phyloP scores from a whole-genome alignment of 495 filamentous ascomycete species.

The Annulohypoxylon stygium region DNA sequence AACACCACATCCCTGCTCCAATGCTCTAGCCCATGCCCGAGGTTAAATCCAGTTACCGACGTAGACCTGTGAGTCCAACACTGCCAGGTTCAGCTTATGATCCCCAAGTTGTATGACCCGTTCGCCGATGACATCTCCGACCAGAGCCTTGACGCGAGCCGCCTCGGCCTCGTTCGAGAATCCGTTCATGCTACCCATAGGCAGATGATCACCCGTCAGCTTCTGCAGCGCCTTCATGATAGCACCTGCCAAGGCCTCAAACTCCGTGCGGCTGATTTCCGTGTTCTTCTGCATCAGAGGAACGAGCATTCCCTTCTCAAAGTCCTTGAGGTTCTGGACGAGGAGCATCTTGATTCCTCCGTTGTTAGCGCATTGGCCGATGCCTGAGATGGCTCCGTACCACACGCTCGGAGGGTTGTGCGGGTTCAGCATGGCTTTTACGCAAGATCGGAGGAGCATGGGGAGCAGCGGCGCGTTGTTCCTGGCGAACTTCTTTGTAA shows the following conservation, averaged over 20 bases:
- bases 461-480: slow-evolving; percentile 83
- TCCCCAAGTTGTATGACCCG: slow-evolving; percentile 66
- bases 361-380: slow-evolving; percentile 78
- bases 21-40: background rate
- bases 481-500: slow-evolving; percentile 79
- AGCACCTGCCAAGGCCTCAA: slow-evolving; percentile 71
- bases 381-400: slow-evolving; percentile 86
- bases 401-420: slow-evolving; percentile 81
- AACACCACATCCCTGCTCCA: background rate
- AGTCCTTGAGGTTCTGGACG: slow-evolving; percentile 82
- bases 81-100: slow-evolving; percentile 62
- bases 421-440: slow-evolving; percentile 91
- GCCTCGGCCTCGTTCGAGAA: slow-evolving; percentile 58
- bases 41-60: background rate
- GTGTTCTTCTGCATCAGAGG: slow-evolving; percentile 71
- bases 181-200: slow-evolving; percentile 49
- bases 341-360: slow-evolving; percentile 85
- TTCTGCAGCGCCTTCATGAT: slow-evolving; percentile 70
- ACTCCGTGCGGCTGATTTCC: slow-evolving; percentile 64
- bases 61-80: slow-evolving; percentile 61
- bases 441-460: slow-evolving; percentile 87
- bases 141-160: slow-evolving; percentile 65
- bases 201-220: slow-evolving; percentile 46
- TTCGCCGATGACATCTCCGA: slow-evolving; percentile 72
- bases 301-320: slow-evolving; percentile 74